phyloP scores from a whole-genome alignment of 306 rosid genomes.

The Cucurbita moschata region DNA sequence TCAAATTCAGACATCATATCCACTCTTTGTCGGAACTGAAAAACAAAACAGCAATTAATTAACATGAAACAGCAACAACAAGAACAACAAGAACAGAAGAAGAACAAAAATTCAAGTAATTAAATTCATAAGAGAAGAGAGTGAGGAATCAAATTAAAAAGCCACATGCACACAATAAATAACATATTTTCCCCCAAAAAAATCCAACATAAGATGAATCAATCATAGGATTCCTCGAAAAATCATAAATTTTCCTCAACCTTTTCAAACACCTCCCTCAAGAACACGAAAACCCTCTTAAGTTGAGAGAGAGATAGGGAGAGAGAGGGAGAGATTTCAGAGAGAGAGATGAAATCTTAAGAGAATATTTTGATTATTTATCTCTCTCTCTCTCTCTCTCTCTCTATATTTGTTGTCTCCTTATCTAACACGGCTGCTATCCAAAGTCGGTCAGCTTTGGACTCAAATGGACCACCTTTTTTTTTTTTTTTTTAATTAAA shows the following conservation, averaged over 20 bases:
- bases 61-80: background rate
- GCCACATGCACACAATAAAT: background rate
- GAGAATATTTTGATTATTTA: conserved; percentile 17
- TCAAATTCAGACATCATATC: conserved; percentile 30
- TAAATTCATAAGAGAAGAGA: too few relatives aligned
- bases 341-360: conserved; percentile 22
- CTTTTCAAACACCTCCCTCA: background rate
- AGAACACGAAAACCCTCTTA: too few relatives aligned
- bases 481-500: too few relatives aligned
- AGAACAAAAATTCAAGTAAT: too few relatives aligned
- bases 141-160: background rate
- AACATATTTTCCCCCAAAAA: background rate
- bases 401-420: conserved; percentile 20
- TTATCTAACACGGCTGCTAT: conserved; percentile 64
- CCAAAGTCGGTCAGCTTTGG: conserved; percentile 63
- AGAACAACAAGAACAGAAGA: background rate
- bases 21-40: background rate
- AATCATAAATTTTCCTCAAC: background rate
- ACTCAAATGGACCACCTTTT: conserved; percentile 44
- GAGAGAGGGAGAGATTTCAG: background rate
- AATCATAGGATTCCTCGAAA: background rate
- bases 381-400: conserved; percentile 11
- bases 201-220: background rate
- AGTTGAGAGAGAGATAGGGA: background rate
- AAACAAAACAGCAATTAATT: background rate